phyloP scores from a whole-genome alignment of 2,329 filamentous ascomycete species.

The Arthrobotrys entomopaga region DNA sequence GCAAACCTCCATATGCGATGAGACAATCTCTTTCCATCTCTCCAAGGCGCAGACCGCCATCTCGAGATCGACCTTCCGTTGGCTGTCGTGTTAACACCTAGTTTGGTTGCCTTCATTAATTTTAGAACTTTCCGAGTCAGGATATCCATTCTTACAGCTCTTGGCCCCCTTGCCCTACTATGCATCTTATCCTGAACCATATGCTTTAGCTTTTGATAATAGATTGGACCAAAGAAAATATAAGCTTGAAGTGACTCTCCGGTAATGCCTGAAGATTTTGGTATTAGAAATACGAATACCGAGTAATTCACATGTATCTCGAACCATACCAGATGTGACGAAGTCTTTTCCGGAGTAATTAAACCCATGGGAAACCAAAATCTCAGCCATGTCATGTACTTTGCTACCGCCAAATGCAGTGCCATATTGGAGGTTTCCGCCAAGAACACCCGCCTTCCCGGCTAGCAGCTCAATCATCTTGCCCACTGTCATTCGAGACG shows the following conservation, averaged over 20 bases:
- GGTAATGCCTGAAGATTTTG: slow-evolving; percentile 71
- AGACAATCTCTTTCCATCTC: slow-evolving; percentile 99
- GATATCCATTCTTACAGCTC: slow-evolving; percentile 66
- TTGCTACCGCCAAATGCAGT: slow-evolving; percentile 85
- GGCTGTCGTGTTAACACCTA: slow-evolving; percentile 89
- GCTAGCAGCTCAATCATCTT: slow-evolving; percentile 96
- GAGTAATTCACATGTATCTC: neutral
- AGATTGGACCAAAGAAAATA: slow-evolving; percentile 98
- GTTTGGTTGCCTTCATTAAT: neutral
- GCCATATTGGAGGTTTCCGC: slow-evolving; percentile 87
- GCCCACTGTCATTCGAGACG: slow-evolving; percentile 98
- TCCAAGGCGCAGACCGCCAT: slow-evolving; percentile 90
- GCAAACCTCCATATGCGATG: slow-evolving; percentile 80
- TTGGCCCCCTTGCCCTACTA: slow-evolving; percentile 86
- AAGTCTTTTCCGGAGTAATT: slow-evolving; percentile 98
- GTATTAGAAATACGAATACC: neutral
- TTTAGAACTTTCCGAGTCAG: neutral
- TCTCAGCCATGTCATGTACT: slow-evolving; percentile 86
- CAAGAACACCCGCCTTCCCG: slow-evolving; percentile 89
- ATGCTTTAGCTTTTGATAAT: slow-evolving; percentile 99
- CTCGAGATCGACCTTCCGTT: slow-evolving; percentile 91
- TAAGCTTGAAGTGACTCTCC: slow-evolving; percentile 94
- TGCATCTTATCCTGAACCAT: slow-evolving; percentile 99
- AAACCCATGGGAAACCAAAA: slow-evolving; percentile 87
- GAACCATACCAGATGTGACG: slow-evolving; percentile 74